Conservation (phyloP, 1,284 basidiomycete species). For the Calocybe gambosa region DNA sequence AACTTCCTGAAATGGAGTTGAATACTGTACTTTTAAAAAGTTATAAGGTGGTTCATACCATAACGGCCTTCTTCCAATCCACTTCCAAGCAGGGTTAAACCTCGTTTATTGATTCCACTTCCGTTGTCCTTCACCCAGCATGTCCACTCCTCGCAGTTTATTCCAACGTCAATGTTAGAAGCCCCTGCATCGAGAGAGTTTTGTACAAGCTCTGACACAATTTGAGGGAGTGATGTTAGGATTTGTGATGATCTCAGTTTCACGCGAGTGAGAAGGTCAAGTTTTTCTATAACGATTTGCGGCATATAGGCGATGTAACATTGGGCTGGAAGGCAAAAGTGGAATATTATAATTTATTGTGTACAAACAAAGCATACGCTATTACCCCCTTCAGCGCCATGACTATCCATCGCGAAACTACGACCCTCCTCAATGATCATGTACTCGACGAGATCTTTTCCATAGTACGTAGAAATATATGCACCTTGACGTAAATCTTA, state of each 20-base stretch:
- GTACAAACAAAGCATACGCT: too few species aligned
- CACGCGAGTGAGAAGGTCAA: conserved; percentile 49
- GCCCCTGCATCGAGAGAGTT: conserved; percentile 77
- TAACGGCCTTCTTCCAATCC: conserved; percentile 54
- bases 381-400: too few species aligned
- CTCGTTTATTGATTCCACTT: conserved; percentile 58
- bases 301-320: conserved; percentile 2
- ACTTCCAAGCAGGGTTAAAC: conserved; percentile 48
- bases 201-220: conserved; percentile 79
- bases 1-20: conserved; percentile 45
- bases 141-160: conserved; percentile 66
- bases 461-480: background rate
- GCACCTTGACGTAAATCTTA: background rate
- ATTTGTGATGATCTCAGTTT: conserved; percentile 79
- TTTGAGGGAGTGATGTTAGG: conserved; percentile 71
- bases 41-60: conserved; percentile 37
- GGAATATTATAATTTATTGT: too few species aligned
- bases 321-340: too few species aligned
- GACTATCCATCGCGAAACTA: too few species aligned
- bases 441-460: background rate
- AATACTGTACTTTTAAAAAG: background rate
- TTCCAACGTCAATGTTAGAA: conserved; percentile 52
- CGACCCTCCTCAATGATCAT: background rate
- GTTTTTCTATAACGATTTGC: conserved; percentile 28
- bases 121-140: conserved; percentile 86